Evolutionary conservation across 1,139 yeast genomes (phyloP), one percentile per base, ranked within the genome.

Genomic region (Zhuliangozyma parablackwelliae): DNA sequence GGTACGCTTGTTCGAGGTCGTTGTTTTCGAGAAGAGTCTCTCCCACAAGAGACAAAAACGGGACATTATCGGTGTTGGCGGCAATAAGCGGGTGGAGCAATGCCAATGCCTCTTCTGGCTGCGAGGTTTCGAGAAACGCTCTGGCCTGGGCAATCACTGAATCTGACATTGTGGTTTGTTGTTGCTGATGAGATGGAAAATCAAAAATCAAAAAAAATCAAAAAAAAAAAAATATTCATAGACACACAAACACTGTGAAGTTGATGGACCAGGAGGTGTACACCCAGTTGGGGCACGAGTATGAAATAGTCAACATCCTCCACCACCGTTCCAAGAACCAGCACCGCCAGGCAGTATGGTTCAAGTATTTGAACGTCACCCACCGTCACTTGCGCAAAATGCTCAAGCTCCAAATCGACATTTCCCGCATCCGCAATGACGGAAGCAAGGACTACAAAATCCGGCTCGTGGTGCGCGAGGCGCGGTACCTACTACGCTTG

Each of bases 21-120:
- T 89, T 88, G 39, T 71, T 70, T 57, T 92, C 98, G 37, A 90
- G 66, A 41, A 83, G 76, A 1, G 82, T 74, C 56, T 89, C 96
- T 6, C 95, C 96, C 35, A 80, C 65, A 23, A 65, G 49, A 43
- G 67, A 65, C 31, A 70, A 57, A 40, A 61, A 69, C 21, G 45
- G 51, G 13, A 64, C 59, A 41, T 65, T 54, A 20, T 56, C 49
- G n/a, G 57, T 50, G 35, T 65, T 47, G 10, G 54, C 48, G 9
- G 54, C 49, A 12, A 57, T 48, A 29, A 56, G 52, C 6, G 69
- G 61, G 5, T 64, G 47, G 35, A 69, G 56, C 11, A 68, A 38
- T 31, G 56, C 61, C 39, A 69, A 51, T 1, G 75, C 75, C 38
- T 65, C 57, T 32, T 65, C 71, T 10, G 69, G 59, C 47, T 67